Evolutionary conservation across 2,329 filamentous ascomycete genomes (phyloP).

Genomic region (Setomelanomma holmii): DNA sequence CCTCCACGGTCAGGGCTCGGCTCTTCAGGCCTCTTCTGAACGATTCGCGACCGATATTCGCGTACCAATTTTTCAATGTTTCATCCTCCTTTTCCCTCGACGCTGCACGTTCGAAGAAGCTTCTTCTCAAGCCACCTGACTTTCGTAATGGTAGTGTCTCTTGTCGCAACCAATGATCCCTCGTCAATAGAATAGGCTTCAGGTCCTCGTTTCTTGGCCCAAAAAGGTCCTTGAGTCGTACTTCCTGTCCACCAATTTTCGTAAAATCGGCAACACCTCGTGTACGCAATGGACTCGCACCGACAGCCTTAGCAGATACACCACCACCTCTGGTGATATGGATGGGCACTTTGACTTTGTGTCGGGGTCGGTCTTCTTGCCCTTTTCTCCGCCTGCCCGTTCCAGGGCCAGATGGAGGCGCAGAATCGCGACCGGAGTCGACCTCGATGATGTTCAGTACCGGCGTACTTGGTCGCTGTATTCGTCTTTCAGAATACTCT

Average conservation of each 20-base stretch:
- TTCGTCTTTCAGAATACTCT: not conserved
- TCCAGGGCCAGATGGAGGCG: not conserved
- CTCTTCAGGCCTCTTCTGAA: constrained; percentile 55
- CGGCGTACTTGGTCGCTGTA: constrained; percentile 10
- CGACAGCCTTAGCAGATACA: constrained; percentile 1
- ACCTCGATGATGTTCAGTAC: constrained; percentile 17
- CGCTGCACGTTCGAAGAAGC: constrained; percentile 53
- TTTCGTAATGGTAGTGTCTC: constrained; percentile 57
- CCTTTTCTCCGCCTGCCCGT: constrained; percentile 6
- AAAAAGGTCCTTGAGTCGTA: constrained; percentile 59
- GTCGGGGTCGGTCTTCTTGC: not conserved
- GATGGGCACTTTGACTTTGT: constrained; percentile 2
- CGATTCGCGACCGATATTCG: constrained; percentile 46
- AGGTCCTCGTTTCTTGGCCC: constrained; percentile 60
- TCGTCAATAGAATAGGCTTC: constrained; percentile 55
- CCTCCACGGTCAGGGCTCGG: constrained; percentile 42
- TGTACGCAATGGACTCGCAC: constrained; percentile 18
- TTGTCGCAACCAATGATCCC: constrained; percentile 61
- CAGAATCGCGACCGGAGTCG: constrained; percentile 8
- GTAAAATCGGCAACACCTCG: constrained; percentile 42
- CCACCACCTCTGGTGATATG: constrained; percentile 1
- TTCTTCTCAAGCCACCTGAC: constrained; percentile 49
- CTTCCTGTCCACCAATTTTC: constrained; percentile 40
- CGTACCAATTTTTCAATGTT: constrained; percentile 62
- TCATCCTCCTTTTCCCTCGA: constrained; percentile 55